Evolutionary conservation across 352 stramenopile species (phyloP), one percentile per base, ranked within the genome.

Genomic region (Thalassiosira livingstoniorum): DNA sequence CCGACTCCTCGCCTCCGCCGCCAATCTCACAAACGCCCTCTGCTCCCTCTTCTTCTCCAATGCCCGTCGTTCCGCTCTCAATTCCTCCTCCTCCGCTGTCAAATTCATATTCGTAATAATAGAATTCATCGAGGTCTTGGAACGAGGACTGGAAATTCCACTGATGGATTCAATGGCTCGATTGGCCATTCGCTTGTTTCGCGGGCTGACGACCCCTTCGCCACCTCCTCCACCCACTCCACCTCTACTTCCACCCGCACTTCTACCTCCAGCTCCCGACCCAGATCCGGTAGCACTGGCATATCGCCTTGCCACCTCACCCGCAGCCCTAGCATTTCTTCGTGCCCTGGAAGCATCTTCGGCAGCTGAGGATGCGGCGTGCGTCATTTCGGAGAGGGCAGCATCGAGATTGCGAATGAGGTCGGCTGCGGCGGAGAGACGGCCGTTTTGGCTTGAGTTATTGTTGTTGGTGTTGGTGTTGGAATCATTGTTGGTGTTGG

Each of bases 371-470:
- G 67, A 34, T 23, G 67, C 67, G 2, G 67, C 54, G 18, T 63
- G 32, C 21, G 42, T 85, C 75, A 89, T 87, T 77, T 86, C 67
- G 0, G 78, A 65, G 64, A 80, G 81, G 2, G 87, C 84, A 23
- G 79, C 68, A 58, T 92, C 87, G 2, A 92, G 60, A 21, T 78
- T 85, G 39, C 75, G 78, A 69, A 92, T 92, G 37, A 92, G 78
- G 58, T 86, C 73, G 0, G 80, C 78, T 25, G 87, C 83, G 39
- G 71, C 86, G n/a, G 76, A 74, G n/a, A 88, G 23, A 2, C 35
- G 39, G 60, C 39, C 39, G 25, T 62, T 62, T n/a, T n/a, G n/a
- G n/a, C n/a, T n/a, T n/a, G n/a, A n/a, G n/a, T n/a, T n/a, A n/a
- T n/a, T n/a, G n/a, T n/a, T n/a, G n/a, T n/a, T n/a, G n/a, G n/a